Evolutionary conservation across 352 stramenopile species (phyloP).

Genomic region (Thalassiosira mediterranea): DNA sequence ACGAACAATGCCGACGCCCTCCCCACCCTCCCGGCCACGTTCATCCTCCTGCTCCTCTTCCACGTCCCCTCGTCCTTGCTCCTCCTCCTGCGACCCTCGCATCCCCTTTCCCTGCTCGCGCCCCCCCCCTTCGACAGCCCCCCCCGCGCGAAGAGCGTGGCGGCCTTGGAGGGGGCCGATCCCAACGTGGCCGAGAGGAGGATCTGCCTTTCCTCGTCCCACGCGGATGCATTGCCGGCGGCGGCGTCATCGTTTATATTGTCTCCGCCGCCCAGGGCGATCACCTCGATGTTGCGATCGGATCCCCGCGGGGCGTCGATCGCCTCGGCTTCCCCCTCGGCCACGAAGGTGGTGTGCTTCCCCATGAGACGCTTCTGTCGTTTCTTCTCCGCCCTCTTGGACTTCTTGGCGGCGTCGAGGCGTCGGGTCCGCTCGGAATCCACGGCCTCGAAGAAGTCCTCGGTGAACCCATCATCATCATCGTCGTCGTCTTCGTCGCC

Average conservation of each 20-base stretch:
- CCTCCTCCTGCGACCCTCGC: constrained; percentile 28
- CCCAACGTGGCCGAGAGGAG: constrained; percentile 40
- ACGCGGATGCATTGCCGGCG: too few species aligned
- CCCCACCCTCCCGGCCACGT: constrained; percentile 14
- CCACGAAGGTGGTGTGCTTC: constrained; percentile 49
- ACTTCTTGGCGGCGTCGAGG: constrained; percentile 28
- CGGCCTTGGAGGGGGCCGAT: constrained; percentile 29
- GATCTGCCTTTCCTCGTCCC: too few species aligned
- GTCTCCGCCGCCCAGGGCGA: constrained; percentile 21
- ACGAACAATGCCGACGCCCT: constrained; percentile 36
- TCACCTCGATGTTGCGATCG: constrained; percentile 40
- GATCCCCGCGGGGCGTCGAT: constrained; percentile 18
- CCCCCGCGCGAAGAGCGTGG: constrained; percentile 28
- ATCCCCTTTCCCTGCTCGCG: constrained; percentile 26
- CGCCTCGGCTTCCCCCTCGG: constrained; percentile 27
- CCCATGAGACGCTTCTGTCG: constrained; percentile 28
- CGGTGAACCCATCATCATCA: constrained; percentile 32
- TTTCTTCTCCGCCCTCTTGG: constrained; percentile 36
- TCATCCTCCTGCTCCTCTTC: constrained; percentile 38
- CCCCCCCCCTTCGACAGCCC: constrained; percentile 28
- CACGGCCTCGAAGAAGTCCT: constrained; percentile 50
- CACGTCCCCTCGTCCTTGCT: constrained; percentile 42
- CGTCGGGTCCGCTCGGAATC: constrained; percentile 40
- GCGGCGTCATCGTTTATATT: constrained; percentile 12
- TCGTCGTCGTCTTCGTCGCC: not conserved